Conservation (phyloP, 306 rosid genomes). For the Vicia faba region DNA sequence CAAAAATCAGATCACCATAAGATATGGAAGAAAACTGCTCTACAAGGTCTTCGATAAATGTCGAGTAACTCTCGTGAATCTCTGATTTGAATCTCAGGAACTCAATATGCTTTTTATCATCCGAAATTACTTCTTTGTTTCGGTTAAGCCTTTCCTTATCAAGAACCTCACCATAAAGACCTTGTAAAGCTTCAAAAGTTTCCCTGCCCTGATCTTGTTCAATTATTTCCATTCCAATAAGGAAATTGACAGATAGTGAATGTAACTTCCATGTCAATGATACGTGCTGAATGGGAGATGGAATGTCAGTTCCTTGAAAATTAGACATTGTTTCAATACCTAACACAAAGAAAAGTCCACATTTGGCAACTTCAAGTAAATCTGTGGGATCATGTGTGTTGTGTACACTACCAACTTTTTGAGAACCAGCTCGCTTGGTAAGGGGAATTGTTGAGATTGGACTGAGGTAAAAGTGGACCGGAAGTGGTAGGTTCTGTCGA, state of each 20-base stretch:
- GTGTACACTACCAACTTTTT: constrained; percentile 44
- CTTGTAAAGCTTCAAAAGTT: constrained; percentile 79
- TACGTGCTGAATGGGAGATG: constrained; percentile 70
- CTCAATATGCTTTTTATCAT: constrained; percentile 48
- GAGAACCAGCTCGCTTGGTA: constrained; percentile 54
- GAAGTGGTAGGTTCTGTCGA: constrained; percentile 89
- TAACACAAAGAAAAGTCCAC: constrained; percentile 83
- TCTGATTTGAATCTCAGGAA: constrained; percentile 72
- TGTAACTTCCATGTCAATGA: constrained; percentile 91
- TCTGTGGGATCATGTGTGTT: constrained; percentile 42
- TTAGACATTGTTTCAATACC: constrained; percentile 81
- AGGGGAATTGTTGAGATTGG: constrained; percentile 72
- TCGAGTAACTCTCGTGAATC: constrained; percentile 72
- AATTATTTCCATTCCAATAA: constrained; percentile 78
- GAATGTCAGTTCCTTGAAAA: constrained; percentile 51
- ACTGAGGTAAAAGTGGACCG: constrained; percentile 76
- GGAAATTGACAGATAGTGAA: constrained; percentile 79
- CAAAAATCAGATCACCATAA: constrained; percentile 79
- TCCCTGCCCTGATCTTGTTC: constrained; percentile 73
- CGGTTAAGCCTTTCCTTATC: constrained; percentile 52
- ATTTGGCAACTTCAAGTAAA: constrained; percentile 67
- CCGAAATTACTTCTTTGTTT: constrained; percentile 30
- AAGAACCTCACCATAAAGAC: constrained; percentile 76
- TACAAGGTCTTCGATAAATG: constrained; percentile 78
- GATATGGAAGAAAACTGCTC: constrained; percentile 89